A percentile compares a stretch with the other conserved stretches of the same genome.
These are phyloP conservation scores for Solioccasus polychromus DNA, from an alignment of 768 basidiomycete species.

Conservation along the genomic window DNA sequence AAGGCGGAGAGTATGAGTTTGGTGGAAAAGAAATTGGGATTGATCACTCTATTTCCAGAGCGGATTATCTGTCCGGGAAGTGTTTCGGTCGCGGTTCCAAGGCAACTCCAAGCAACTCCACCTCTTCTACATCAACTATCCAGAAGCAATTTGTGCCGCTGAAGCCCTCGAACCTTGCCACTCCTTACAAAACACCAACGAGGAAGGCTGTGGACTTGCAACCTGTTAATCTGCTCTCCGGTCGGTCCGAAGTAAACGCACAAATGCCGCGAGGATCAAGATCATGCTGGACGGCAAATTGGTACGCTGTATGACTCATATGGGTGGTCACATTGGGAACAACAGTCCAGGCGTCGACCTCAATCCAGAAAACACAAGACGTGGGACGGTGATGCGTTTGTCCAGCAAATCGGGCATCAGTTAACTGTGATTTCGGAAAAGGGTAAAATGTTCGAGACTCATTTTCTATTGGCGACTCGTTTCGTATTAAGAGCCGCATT, in stretches of 20 bases:
- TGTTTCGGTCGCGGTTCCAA: constrained; percentile 51
- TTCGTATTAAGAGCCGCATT: constrained; percentile 6
- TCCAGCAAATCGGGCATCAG: constrained; percentile 48
- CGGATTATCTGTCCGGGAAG: constrained; percentile 60
- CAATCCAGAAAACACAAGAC: constrained; percentile 76
- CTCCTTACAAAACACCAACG: constrained; percentile 22
- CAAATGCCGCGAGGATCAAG: constrained; percentile 11
- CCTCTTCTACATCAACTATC: constrained; percentile 27
- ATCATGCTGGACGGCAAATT: constrained; percentile 67
- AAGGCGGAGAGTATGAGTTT: constrained; percentile 38
- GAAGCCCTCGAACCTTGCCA: constrained; percentile 25
- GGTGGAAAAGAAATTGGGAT: constrained; percentile 64
- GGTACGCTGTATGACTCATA: constrained; percentile 40
- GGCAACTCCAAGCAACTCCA: constrained; percentile 10
- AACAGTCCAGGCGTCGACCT: constrained; percentile 58
- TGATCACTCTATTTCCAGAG: constrained; percentile 52
- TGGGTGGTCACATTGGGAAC: constrained; percentile 3
- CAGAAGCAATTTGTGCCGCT: constrained; percentile 32
- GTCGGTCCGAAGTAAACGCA: constrained; percentile 8
- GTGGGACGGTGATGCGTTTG: constrained; percentile 80
- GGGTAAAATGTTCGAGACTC: constrained; percentile 66
- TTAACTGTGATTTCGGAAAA: constrained; percentile 65
- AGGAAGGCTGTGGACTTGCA: constrained; percentile 38
- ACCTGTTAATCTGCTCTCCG: constrained; percentile 37
- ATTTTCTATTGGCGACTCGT: not conserved